Percentiles rank a stretch among this genome's conserved stretches.
Conservation (phyloP, 768 basidiomycete genomes). For the Lactarius hengduanensis region DNA sequence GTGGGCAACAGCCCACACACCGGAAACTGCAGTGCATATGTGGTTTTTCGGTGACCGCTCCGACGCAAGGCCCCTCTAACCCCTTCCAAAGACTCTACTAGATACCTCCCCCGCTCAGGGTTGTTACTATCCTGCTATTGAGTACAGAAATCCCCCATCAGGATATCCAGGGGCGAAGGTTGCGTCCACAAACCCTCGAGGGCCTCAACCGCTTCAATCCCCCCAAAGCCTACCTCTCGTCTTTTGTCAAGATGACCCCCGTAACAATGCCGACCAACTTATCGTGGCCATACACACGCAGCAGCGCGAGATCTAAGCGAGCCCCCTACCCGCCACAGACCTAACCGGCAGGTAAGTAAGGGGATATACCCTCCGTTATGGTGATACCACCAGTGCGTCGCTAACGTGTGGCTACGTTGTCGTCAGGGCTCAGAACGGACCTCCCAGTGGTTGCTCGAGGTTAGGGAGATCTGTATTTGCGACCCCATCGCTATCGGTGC, state of each 20-base stretch:
- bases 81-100: constrained; percentile 6
- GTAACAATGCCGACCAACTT: neutral
- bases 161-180: neutral
- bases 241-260: neutral
- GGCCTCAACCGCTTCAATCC: neutral
- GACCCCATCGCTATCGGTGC: neutral
- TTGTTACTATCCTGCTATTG: neutral
- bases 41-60: constrained; percentile 9
- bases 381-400: neutral
- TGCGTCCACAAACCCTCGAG: neutral
- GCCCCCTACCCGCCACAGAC: neutral
- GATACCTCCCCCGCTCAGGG: neutral
- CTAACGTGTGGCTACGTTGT: neutral
- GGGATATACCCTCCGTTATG: neutral
- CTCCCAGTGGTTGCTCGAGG: neutral
- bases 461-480: neutral
- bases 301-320: neutral
- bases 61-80: constrained; percentile 10
- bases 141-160: neutral
- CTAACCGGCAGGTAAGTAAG: neutral
- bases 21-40: constrained; percentile 1
- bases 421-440: neutral
- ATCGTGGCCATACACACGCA: neutral
- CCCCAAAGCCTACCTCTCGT: neutral
- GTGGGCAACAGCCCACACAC: constrained; percentile 6